These are phyloP conservation scores for Phytopythium litorale DNA, from an alignment of 352 stramenopile species.

Conservation along the genomic window DNA sequence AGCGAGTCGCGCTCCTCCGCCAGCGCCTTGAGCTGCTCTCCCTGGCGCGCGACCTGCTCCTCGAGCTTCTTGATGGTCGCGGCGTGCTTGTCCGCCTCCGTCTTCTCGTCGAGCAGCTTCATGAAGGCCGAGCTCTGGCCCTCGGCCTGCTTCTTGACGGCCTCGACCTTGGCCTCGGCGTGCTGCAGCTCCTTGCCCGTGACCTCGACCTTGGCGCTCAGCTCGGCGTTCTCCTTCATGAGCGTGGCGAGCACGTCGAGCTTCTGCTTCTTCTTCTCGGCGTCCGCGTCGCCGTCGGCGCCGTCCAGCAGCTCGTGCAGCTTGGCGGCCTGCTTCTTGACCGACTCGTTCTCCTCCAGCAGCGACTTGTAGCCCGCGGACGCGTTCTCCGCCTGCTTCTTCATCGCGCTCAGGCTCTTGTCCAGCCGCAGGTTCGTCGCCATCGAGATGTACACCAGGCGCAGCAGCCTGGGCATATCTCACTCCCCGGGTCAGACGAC, in stretches of 20 bases:
- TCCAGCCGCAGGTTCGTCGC: slow-evolving; percentile 66
- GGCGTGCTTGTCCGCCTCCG: slow-evolving; percentile 43
- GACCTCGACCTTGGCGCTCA: slow-evolving; percentile 37
- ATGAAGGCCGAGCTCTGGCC: slow-evolving; percentile 73
- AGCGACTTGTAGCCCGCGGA: slow-evolving; percentile 62
- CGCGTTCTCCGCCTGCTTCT: slow-evolving; percentile 72
- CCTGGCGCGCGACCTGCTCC: slow-evolving; percentile 37
- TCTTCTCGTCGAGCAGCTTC: slow-evolving; percentile 83
- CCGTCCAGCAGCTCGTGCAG: slow-evolving; percentile 44
- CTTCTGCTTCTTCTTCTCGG: slow-evolving; percentile 38
- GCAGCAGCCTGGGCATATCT: slow-evolving; percentile 31
- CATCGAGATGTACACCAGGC: slow-evolving; percentile 70
- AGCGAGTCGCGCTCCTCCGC: slow-evolving; percentile 62
- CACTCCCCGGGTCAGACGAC: too few species aligned
- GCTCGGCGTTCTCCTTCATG: slow-evolving; percentile 56
- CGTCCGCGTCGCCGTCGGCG: slow-evolving; percentile 25
- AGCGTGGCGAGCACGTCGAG: slow-evolving; percentile 44
- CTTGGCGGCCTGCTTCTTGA: slow-evolving; percentile 67
- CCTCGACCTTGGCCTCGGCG: slow-evolving; percentile 41
- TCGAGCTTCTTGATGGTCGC: slow-evolving; percentile 37
- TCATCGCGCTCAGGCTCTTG: slow-evolving; percentile 67
- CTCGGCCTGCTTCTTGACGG: slow-evolving; percentile 77
- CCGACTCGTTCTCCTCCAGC: slow-evolving; percentile 62
- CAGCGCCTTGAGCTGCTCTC: slow-evolving; percentile 42
- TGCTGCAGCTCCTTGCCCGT: slow-evolving; percentile 35